Base-by-base conservation (phyloP, 306 rosid genomes). In the Ammopiptanthus mongolicus region DNA sequence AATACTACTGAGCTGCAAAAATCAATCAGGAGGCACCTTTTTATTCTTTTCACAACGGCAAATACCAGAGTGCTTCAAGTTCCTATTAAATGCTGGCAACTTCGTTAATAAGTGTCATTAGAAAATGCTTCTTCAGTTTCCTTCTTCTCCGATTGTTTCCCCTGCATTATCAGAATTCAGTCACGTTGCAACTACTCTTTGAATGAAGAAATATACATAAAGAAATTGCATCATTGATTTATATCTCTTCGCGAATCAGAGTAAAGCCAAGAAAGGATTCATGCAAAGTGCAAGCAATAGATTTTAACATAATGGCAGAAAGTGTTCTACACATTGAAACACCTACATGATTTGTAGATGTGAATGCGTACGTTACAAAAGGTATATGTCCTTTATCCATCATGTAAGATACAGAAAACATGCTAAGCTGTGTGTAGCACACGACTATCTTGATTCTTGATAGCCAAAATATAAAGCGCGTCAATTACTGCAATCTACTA, bases 81-180 rank as follows among this genome's bases (percentile, higher is more conserved):
- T 39, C 59, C 50, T 1, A 19, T 79, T 81, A 83, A 22, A 73
- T 34, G 61, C n/a, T 6, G 47, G 31, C 41, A 22, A 70, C 71
- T 21, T 79, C 71, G 6, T 74, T 85, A 9, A 83, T 33, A 41
- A 51, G 80, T 28, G 65, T 77, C 87, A 85, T 63, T 7, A 84
- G 70, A 5, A 69, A 73, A 81, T 83, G 80, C 83, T 88, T 90
- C 89, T 85, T 81, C 83, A 91, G 75, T 48, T 91, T 88, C 84
- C 98, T 84, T 78, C 97, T 88, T 65, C 96, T 84, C 28, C 55
- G 77, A 79, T 75, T 86, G 41, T 58, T 77, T 51, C 83, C 85
- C 98, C 98, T 94, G 91, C 89, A 64, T 36, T 29, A 19, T 67
- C 66, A 81, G 56, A 85, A 61, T 57, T 73, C 52, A 65, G 79